Conservation (phyloP, 768 basidiomycete species). For the Trametes punicea region DNA sequence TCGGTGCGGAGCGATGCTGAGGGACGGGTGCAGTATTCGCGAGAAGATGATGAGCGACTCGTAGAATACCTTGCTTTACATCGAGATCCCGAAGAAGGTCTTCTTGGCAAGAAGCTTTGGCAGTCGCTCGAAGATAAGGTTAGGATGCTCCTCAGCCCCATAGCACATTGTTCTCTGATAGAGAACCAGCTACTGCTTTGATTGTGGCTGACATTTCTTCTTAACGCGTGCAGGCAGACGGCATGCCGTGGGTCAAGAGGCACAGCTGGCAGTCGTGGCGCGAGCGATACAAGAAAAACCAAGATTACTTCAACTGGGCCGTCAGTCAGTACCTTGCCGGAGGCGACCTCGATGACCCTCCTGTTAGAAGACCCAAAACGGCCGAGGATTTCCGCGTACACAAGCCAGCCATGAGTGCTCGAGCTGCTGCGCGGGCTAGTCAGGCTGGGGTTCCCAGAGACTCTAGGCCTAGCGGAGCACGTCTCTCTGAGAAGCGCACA, state of each 20-base stretch:
- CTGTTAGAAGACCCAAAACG: neutral
- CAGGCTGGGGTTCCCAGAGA: neutral
- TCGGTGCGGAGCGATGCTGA: neutral
- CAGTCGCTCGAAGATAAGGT: slow-evolving; percentile 1
- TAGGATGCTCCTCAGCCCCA: neutral
- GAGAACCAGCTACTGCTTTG: neutral
- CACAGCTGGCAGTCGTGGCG: slow-evolving; percentile 87
- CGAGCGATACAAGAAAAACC: slow-evolving; percentile 78
- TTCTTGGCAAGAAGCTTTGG: slow-evolving; percentile 11
- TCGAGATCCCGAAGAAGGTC: neutral
- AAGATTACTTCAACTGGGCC: slow-evolving; percentile 53
- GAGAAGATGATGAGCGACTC: slow-evolving; percentile 13
- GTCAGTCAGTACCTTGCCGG: slow-evolving; percentile 32
- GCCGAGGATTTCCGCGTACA: neutral
- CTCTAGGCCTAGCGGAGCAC: neutral
- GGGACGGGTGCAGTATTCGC: slow-evolving; percentile 2
- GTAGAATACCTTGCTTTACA: slow-evolving; percentile 8
- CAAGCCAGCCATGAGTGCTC: neutral
- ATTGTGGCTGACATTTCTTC: neutral
- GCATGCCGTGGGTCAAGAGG: slow-evolving; percentile 70
- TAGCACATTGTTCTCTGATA: neutral
- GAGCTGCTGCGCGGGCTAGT: neutral
- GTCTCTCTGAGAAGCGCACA: neutral
- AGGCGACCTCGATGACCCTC: neutral
- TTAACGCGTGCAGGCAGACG: slow-evolving; percentile 21